A percentile compares a stretch with the other conserved stretches of the same genome.
phyloP scores from a whole-genome alignment of 2,329 filamentous ascomycete species.

The Stachybotrys echinatus region DNA sequence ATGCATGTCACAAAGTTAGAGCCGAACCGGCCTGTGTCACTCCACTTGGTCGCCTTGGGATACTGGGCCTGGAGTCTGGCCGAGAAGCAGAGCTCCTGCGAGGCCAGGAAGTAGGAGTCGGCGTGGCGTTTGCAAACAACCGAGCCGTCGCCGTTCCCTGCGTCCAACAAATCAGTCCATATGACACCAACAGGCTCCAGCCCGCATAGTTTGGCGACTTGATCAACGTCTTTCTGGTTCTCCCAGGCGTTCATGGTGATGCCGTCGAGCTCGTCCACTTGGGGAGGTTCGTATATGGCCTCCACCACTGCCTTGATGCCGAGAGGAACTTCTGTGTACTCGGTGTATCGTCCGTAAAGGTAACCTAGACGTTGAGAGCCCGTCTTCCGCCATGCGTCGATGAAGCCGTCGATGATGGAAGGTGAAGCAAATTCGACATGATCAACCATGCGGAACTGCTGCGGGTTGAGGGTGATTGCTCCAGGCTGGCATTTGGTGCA shows the following conservation, averaged over 20 bases:
- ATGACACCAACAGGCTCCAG: constrained; percentile 87
- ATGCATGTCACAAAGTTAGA: constrained; percentile 98
- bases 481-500: constrained; percentile 98
- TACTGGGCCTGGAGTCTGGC: constrained; percentile 82
- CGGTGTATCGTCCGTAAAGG: constrained; percentile 83
- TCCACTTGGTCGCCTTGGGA: constrained; percentile 92
- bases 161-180: constrained; percentile 85
- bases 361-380: constrained; percentile 83
- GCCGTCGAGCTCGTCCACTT: constrained; percentile 83
- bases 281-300: constrained; percentile 94
- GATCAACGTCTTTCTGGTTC: constrained; percentile 75
- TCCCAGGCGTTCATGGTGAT: constrained; percentile 81
- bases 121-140: constrained; percentile 94
- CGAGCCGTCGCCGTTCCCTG: constrained; percentile 73
- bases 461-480: constrained; percentile 90
- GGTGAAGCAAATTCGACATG: constrained; percentile 93
- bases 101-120: constrained; percentile 91
- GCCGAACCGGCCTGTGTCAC: constrained; percentile 87
- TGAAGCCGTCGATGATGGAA: constrained; percentile 78
- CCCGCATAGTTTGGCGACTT: constrained; percentile 76
- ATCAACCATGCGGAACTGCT: constrained; percentile 94
- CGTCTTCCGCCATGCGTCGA: constrained; percentile 86
- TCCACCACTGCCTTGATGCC: constrained; percentile 95
- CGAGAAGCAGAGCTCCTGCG: constrained; percentile 85
- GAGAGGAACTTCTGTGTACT: constrained; percentile 88